phyloP scores from a whole-genome alignment of 345 rosid species.

The Kernera saxatilis region DNA sequence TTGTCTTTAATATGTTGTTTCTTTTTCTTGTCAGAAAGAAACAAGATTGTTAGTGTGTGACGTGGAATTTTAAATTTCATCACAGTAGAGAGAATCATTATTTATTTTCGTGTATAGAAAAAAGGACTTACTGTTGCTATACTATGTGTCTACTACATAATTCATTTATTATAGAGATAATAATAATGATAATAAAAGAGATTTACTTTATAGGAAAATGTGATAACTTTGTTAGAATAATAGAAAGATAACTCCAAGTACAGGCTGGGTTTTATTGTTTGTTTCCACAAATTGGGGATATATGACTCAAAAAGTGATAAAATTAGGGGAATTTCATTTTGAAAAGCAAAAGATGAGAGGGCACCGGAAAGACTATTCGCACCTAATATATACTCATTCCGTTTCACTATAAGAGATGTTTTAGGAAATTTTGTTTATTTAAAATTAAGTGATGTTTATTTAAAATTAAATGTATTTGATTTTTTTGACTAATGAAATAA shows the following conservation, averaged over 20 bases:
- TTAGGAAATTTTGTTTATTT: no score
- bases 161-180: background rate
- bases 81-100: background rate
- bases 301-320: background rate
- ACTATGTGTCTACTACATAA: constrained; percentile 1
- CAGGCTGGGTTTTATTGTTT: constrained; percentile 31
- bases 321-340: background rate
- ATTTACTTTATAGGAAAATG: background rate
- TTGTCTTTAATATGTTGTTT: constrained; percentile 15
- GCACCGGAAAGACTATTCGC: no score
- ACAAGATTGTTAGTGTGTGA: constrained; percentile 16
- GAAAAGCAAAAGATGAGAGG: background rate
- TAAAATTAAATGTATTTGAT: no score
- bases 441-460: no score
- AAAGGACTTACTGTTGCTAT: constrained; percentile 7
- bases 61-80: constrained; percentile 13
- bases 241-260: constrained; percentile 15
- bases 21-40: constrained; percentile 10
- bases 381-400: no score
- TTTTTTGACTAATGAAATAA: no score
- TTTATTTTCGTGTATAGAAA: constrained; percentile 12
- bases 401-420: no score
- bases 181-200: background rate
- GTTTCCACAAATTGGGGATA: constrained; percentile 27
- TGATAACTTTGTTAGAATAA: constrained; percentile 9